Evolutionary conservation across 441 rosid genomes (phyloP).

Genomic region (Lepidium campestre): DNA sequence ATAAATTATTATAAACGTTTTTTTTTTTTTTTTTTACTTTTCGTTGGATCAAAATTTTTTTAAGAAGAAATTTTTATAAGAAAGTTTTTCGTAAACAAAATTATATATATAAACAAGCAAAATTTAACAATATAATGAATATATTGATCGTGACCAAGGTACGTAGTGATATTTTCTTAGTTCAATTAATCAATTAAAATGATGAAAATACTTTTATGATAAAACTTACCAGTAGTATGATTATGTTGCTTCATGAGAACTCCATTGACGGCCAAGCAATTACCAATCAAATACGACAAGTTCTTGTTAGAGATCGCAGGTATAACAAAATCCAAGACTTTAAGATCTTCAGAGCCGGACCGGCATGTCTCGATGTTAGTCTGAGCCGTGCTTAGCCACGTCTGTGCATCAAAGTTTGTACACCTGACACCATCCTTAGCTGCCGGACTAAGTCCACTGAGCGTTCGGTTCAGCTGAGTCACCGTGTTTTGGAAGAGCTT

Average conservation of each 20-base stretch:
- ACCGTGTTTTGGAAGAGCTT: constrained; percentile 52
- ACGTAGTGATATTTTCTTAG: not conserved
- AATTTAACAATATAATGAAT: not conserved
- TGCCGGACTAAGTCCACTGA: constrained; percentile 25
- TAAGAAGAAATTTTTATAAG: not conserved
- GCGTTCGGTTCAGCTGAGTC: constrained; percentile 50
- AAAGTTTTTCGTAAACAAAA: not conserved
- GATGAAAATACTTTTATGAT: not conserved
- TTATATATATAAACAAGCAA: not conserved
- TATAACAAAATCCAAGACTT: constrained; percentile 41
- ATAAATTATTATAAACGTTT: not conserved
- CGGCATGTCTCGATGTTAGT: constrained; percentile 79
- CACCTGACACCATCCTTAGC: constrained; percentile 20
- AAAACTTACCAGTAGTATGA: constrained; percentile 25
- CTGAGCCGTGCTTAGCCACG: constrained; percentile 84
- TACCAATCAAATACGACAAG: constrained; percentile 58
- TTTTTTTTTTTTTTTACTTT: not conserved
- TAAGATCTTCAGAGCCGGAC: constrained; percentile 56
- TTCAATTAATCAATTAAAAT: not conserved
- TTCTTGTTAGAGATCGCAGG: constrained; percentile 54
- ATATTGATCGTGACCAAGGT: not conserved
- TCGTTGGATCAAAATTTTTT: not conserved
- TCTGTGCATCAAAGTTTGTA: constrained; percentile 49
- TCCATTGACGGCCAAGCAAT: constrained; percentile 51
- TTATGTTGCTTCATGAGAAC: constrained; percentile 31